Evolutionary conservation across 2,329 filamentous ascomycete genomes (phyloP), one percentile per base, ranked within the genome.

Genomic region (Geosmithia putterillii): DNA sequence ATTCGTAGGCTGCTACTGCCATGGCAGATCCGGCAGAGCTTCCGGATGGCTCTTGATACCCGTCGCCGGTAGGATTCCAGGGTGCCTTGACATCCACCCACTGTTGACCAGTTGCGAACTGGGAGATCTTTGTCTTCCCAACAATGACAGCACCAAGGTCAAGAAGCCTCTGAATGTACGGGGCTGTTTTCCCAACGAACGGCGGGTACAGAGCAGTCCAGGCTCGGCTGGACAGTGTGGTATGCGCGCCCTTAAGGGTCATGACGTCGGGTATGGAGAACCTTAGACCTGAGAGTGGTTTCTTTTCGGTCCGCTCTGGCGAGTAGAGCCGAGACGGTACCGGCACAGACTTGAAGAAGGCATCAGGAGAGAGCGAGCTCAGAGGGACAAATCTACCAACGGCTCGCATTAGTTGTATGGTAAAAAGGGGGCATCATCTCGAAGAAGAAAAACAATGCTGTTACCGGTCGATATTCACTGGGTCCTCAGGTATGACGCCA

Each of bases 141-240:
- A 76, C 59, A 10, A 76, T 53, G 8, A 74, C 57, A 0, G 75
- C 79, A 1, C 81, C 81, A 2, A 74, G 67, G 43, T 78, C 69
- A 3, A 83, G 64, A 1, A 86, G 57, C 2, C 65, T 62, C 42
- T 76, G 70, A 0, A 79, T 66, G 1, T 71, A 63, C 0, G 67
- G 53, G 0, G 73, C 70, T 2, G 73, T 79, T 3, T 51, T 52
- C 2, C 58, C 64, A 4, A 54, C 54, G 0, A 65, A 60, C 3
- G 64, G 52, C 1, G 64, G 60, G 43, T 77, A 73, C 3, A 82
- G 56, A 28, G 69, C 59, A 19, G 68, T 69, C 65, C 72, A 83
- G 2, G 76, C 71, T 25, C 73, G 62, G 44, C 76, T 81, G 0
- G 78, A 79, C 25, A 72, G 64, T 1, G 66, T 66, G 0, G 74